These are phyloP conservation scores for Globisporangium paroecandrum DNA, from an alignment of 352 stramenopile genomes.

Conservation along the genomic window DNA sequence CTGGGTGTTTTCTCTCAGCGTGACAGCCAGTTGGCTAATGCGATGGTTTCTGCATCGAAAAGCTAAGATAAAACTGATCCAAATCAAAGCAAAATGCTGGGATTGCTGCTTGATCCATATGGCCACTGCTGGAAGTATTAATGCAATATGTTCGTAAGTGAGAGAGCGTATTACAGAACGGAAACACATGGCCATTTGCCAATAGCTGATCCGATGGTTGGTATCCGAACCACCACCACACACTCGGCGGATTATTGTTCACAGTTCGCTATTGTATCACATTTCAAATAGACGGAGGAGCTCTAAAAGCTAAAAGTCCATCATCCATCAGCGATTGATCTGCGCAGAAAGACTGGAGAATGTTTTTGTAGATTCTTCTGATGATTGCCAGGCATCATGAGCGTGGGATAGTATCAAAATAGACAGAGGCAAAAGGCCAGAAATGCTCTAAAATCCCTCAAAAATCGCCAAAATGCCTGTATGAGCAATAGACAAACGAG, in stretches of 20 bases:
- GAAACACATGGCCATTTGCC: background rate
- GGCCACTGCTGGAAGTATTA: background rate
- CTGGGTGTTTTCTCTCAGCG: background rate
- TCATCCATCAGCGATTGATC: background rate
- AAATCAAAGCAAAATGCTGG: background rate
- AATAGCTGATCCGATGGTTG: background rate
- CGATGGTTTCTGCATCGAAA: conserved; percentile 5
- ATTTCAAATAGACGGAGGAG: background rate
- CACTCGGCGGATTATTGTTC: no score
- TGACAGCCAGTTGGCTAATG: conserved; percentile 1
- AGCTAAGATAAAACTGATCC: background rate
- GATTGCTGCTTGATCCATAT: background rate
- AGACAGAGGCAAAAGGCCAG: no score
- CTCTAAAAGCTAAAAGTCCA: background rate
- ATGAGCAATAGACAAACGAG: background rate
- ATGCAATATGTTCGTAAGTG: background rate
- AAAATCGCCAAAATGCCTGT: no score
- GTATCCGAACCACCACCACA: no score
- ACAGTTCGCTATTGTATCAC: no score
- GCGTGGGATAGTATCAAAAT: background rate
- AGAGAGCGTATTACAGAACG: background rate
- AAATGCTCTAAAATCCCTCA: no score
- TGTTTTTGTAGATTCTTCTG: no score
- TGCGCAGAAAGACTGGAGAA: background rate
- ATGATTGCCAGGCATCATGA: background rate